Evolutionary conservation across 176 grass and related monocot species (phyloP).

Genomic region (Cenchrus fungigraminus): DNA sequence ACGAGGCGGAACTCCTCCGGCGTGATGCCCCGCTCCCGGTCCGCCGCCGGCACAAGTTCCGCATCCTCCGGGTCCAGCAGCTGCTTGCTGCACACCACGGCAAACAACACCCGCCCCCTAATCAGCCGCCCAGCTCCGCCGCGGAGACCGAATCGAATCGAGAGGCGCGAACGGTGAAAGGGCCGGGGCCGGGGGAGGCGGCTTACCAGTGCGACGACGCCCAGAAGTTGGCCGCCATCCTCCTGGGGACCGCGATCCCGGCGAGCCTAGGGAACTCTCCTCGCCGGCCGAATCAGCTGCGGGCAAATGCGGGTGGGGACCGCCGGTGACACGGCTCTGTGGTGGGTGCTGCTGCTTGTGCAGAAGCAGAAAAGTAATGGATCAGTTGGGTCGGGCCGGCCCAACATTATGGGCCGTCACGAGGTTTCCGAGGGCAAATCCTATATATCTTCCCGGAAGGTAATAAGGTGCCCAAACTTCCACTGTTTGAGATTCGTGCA

Average conservation of each 20-base stretch:
- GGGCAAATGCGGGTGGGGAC: background rate
- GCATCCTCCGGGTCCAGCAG: slow-evolving; percentile 81
- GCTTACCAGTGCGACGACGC: slow-evolving; percentile 68
- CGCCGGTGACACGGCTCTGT: background rate
- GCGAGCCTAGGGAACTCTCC: slow-evolving; percentile 7
- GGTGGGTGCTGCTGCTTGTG: too few relatives aligned
- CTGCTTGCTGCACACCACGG: slow-evolving; percentile 66
- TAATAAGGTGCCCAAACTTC: too few relatives aligned
- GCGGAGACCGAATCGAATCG: slow-evolving; percentile 30
- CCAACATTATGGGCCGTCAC: background rate
- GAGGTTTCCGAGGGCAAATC: background rate
- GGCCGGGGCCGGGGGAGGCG: background rate
- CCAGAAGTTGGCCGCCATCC: slow-evolving; percentile 84
- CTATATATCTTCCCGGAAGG: too few relatives aligned
- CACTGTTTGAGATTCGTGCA: too few relatives aligned
- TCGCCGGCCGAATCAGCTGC: slow-evolving; percentile 10
- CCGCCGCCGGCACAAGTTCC: slow-evolving; percentile 69
- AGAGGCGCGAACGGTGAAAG: background rate
- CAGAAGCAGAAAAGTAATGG: background rate
- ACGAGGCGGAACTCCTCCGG: slow-evolving; percentile 86
- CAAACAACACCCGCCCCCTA: background rate
- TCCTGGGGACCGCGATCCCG: background rate
- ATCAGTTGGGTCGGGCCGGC: background rate
- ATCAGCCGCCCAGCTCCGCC: slow-evolving; percentile 24
- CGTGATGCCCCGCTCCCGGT: slow-evolving; percentile 88